phyloP scores from a whole-genome alignment of 2,329 filamentous ascomycete species.

The Hypoxylon sp. region DNA sequence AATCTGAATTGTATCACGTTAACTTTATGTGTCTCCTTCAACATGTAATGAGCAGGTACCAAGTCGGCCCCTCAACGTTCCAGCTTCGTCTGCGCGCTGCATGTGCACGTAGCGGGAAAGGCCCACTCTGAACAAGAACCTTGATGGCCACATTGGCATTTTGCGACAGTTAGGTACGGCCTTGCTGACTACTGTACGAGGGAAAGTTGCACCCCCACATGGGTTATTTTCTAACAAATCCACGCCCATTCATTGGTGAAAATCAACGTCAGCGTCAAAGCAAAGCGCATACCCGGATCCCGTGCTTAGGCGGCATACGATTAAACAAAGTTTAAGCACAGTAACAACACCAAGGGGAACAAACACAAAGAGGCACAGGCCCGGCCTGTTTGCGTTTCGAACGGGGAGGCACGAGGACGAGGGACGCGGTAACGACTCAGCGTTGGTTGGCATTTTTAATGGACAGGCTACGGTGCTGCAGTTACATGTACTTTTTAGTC shows the following conservation, averaged over 20 bases:
- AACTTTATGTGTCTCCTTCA: slow-evolving; percentile 1
- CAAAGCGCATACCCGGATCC: slow-evolving; percentile 17
- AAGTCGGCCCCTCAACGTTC: slow-evolving; percentile 5
- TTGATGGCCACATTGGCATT: slow-evolving; percentile 30
- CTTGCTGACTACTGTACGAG: slow-evolving; percentile 12
- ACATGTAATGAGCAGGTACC: slow-evolving; percentile 7
- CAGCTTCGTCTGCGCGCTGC: slow-evolving; percentile 6
- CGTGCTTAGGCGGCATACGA: slow-evolving; percentile 4
- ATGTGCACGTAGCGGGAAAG: slow-evolving; percentile 18
- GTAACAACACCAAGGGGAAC: slow-evolving; percentile 7
- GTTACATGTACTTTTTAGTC: background rate
- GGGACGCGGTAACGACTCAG: slow-evolving; percentile 6
- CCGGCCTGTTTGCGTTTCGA: slow-evolving; percentile 19
- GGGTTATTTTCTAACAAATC: slow-evolving; percentile 33
- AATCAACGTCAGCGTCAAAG: slow-evolving; percentile 31
- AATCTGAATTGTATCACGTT: background rate
- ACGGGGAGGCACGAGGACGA: slow-evolving; percentile 20
- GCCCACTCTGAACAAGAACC: slow-evolving; percentile 25
- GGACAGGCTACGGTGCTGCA: background rate
- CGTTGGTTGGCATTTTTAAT: slow-evolving; percentile 4
- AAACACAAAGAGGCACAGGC: slow-evolving; percentile 18
- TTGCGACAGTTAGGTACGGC: background rate
- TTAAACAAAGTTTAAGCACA: slow-evolving; percentile 17
- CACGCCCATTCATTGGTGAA: slow-evolving; percentile 33
- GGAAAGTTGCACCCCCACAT: slow-evolving; percentile 25